A percentile compares a stretch with the other conserved stretches of the same genome.
These are phyloP conservation scores for Colletotrichum gloeosporioides DNA, from an alignment of 2,329 filamentous ascomycete species.

Conservation along the genomic window DNA sequence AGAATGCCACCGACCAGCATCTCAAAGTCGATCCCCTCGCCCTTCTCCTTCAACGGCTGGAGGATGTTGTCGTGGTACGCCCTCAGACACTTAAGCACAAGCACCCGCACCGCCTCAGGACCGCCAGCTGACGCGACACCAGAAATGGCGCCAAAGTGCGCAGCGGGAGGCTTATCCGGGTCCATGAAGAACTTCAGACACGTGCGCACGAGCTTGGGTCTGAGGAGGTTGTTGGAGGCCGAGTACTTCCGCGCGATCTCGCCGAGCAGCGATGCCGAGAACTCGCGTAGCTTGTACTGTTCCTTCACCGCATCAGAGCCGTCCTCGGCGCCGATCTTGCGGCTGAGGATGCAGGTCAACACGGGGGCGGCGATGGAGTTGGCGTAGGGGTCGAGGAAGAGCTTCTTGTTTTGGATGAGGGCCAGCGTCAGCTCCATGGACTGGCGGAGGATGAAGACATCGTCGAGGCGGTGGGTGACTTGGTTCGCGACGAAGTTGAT, in stretches of 20 bases:
- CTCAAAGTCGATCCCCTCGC: slow-evolving; percentile 58
- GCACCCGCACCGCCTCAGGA: slow-evolving; percentile 60
- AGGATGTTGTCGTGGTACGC: slow-evolving; percentile 59
- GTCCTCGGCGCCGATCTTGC: slow-evolving; percentile 72
- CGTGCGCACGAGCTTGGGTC: slow-evolving; percentile 88
- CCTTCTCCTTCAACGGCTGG: slow-evolving; percentile 57
- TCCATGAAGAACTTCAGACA: slow-evolving; percentile 93
- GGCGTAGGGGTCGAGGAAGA: slow-evolving; percentile 72
- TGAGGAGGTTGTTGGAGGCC: slow-evolving; percentile 79
- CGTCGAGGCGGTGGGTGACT: slow-evolving; percentile 91
- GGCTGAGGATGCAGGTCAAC: slow-evolving; percentile 87
- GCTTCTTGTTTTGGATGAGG: slow-evolving; percentile 80
- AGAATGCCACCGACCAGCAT: slow-evolving; percentile 62
- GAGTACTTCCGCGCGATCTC: slow-evolving; percentile 83
- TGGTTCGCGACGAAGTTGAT: slow-evolving; percentile 95
- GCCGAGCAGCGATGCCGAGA: slow-evolving; percentile 82
- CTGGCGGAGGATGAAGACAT: slow-evolving; percentile 85
- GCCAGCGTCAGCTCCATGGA: slow-evolving; percentile 92
- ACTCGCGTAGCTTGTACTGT: slow-evolving; percentile 83
- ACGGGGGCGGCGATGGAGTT: slow-evolving; percentile 80
- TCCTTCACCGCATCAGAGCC: slow-evolving; percentile 59
- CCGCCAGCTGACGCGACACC: slow-evolving; percentile 81
- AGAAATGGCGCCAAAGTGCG: slow-evolving; percentile 87
- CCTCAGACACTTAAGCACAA: slow-evolving; percentile 62
- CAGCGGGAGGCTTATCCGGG: slow-evolving; percentile 78